Base-by-base conservation (phyloP, 768 basidiomycete species). In the Melanogaster broomeanus region DNA sequence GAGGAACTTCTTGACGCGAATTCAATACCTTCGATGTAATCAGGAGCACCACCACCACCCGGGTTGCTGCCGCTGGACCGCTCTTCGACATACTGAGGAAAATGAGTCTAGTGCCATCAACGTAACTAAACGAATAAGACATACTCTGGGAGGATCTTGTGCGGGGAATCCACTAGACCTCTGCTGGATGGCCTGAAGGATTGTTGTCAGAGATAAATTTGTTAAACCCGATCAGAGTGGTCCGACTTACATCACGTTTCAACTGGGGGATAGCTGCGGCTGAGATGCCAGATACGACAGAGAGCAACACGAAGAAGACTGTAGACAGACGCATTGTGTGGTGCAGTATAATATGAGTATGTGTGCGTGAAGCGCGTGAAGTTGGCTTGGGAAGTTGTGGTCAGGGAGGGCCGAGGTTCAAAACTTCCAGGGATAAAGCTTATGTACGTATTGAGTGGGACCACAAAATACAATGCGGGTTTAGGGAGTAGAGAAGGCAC, bases 321-420 rank as follows among this genome's bases (percentile, higher is more conserved):
- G 42, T 1, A 3, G 45, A 49, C 3, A 59, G 7, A 40, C 61
- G 64, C 64, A 65, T 65, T 42, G 19, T 30, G 24, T 18, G 19
- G 16, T 7, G 22, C 19, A 3, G 51, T n/a, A n/a, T 44, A 37
- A 12, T 31, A n/a, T 15, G 41, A 12, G 12, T 19, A 31, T 3
- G 37, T 19, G 38, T 12, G 11, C 15, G n/a, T 9, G 40, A 41
- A 5, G 22, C 40, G 40, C n/a, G n/a, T n/a, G n/a, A n/a, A n/a
- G n/a, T n/a, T n/a, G n/a, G n/a, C n/a, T n/a, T n/a, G n/a, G n/a
- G n/a, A n/a, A n/a, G n/a, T n/a, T n/a, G n/a, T n/a, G n/a, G n/a
- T n/a, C n/a, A n/a, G n/a, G n/a, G n/a, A n/a, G n/a, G n/a, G n/a
- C n/a, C n/a, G n/a, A n/a, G n/a, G n/a, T n/a, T n/a, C n/a, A n/a